Evolutionary conservation across 2,329 filamentous ascomycete species (phyloP).

Genomic region (Trichoderma brevicompactum): DNA sequence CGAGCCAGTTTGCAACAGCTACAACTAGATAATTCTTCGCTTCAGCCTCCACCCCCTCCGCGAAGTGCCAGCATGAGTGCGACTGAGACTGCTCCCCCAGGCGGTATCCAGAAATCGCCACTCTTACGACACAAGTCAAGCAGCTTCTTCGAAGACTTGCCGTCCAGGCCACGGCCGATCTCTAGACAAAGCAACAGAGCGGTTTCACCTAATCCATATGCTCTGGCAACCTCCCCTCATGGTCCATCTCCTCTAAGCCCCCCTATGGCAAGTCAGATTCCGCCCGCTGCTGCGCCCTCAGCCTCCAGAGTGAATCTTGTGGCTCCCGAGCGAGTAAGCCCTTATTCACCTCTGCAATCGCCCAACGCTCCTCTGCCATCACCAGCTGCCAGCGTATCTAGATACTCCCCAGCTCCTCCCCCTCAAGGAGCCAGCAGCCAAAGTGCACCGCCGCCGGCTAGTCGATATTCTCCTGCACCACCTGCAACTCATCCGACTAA

Average conservation of each 20-base stretch:
- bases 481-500: constrained; percentile 47
- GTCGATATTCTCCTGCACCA: constrained; percentile 59
- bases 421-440: constrained; percentile 47
- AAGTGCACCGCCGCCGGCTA: constrained; percentile 46
- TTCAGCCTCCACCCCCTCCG: constrained; percentile 54
- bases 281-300: constrained; percentile 33
- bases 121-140: constrained; percentile 52
- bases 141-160: constrained; percentile 80
- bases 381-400: constrained; percentile 44
- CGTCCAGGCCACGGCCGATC: constrained; percentile 65
- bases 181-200: constrained; percentile 56
- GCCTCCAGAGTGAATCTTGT: constrained; percentile 48
- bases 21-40: constrained; percentile 45
- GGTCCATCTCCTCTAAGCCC: constrained; percentile 37
- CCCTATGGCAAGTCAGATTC: constrained; percentile 32
- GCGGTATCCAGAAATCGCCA: constrained; percentile 41
- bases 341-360: constrained; percentile 54
- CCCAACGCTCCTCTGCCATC: constrained; percentile 42
- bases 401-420: constrained; percentile 67
- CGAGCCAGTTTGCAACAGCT: constrained; percentile 63
- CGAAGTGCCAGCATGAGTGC: constrained; percentile 65
- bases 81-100: constrained; percentile 37
- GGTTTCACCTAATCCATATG: constrained; percentile 45
- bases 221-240: constrained; percentile 30
- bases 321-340: constrained; percentile 56